Conservation (phyloP, 345 rosid species). For the Bretschneidera sinensis region DNA sequence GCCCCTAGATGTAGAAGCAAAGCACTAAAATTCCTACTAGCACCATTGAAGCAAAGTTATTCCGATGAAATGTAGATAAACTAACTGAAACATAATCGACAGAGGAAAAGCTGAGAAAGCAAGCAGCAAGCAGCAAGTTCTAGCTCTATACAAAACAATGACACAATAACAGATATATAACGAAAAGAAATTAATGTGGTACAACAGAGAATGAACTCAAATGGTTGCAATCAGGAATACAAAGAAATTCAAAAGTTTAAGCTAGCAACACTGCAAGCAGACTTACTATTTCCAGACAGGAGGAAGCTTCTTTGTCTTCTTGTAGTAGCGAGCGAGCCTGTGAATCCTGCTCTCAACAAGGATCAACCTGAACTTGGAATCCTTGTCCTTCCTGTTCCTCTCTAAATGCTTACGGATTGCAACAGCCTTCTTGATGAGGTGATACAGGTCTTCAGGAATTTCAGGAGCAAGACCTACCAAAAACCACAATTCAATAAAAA, state of each 20-base stretch:
- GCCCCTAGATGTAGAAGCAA: no score
- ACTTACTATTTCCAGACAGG: constrained; percentile 76
- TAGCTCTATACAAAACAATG: background rate
- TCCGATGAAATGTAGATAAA: no score
- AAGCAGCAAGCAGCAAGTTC: background rate
- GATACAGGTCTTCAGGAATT: constrained; percentile 67
- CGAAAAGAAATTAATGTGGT: background rate
- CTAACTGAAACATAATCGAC: background rate
- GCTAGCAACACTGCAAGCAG: background rate
- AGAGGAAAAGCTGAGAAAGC: no score
- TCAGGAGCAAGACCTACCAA: constrained; percentile 57
- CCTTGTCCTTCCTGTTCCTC: constrained; percentile 76
- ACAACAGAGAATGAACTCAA: background rate
- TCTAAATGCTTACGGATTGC: constrained; percentile 69
- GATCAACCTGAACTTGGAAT: constrained; percentile 65
- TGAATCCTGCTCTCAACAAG: constrained; percentile 77
- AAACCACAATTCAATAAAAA: no score
- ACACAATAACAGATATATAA: background rate
- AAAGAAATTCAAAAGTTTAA: background rate
- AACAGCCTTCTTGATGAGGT: constrained; percentile 72
- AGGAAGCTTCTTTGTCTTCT: constrained; percentile 79
- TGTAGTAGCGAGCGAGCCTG: constrained; percentile 69
- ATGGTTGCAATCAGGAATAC: background rate
- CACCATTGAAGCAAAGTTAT: no score
- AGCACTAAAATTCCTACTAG: no score